Evolutionary conservation across 257 asterid species (phyloP), one percentile per base, ranked within the genome.

Genomic region (Parsonsia alboflavescens): DNA sequence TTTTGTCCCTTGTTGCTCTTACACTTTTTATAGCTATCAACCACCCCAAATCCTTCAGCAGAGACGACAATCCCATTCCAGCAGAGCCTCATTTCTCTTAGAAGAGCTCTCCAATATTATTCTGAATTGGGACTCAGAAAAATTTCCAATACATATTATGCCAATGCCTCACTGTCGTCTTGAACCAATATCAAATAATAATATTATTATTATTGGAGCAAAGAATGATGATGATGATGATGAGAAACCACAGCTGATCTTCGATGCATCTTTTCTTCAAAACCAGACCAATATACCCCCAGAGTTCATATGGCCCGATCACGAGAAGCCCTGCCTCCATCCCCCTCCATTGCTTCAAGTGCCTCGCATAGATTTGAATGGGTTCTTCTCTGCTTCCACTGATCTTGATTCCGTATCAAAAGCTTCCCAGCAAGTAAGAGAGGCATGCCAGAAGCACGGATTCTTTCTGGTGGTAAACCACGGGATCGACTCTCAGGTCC

Each of bases 271-370:
- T 67, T 28, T 86, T 68, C 73, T 84, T 56, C 84, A 86, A 72
- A 77, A 83, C 70, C 88, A 84, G 71, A 22, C 79, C 68, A 70
- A 76, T 72, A 88, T 89, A 76, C 96, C 94, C 0, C 78, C 85
- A n/a, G 89, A 91, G n/a, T 91, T 91, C 84, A 75, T 89, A 45
- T 91, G 96, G 97, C 91, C 96, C 2, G 94, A 89, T 21, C 48
- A 84, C 22, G 97, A 91, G 15, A 86, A 77, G 70, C 95, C 96
- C 2, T 78, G 89, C 77, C 52, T n/a, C 0, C 75, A 79, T 36
- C 74, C 81, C 0, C 85, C 91, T 5, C 94, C 90, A 0, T 4
- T 46, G 4, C 89, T 91, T 24, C 75, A 83, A 17, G 86, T 88
- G 16, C 92, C 93, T 0, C 81, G 83, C 15, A 58, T 91, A 42